These are phyloP conservation scores for Wickerhamiella azymoides DNA, from an alignment of 805 yeast species.

Conservation along the genomic window DNA sequence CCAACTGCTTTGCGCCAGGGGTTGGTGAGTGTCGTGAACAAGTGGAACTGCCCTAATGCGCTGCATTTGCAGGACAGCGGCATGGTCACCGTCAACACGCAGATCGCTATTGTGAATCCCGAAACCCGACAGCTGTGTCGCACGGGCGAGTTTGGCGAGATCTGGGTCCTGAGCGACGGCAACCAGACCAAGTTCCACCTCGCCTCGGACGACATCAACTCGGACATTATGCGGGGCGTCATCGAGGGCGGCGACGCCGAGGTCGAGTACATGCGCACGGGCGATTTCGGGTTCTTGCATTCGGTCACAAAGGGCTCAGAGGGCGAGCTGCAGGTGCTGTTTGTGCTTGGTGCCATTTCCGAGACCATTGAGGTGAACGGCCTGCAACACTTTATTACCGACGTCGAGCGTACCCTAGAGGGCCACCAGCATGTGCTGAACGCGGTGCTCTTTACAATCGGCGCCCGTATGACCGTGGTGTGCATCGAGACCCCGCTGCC, in stretches of 20 bases:
- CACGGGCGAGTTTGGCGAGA: conserved; percentile 90
- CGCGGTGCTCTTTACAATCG: conserved; percentile 51
- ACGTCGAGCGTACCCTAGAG: conserved; percentile 60
- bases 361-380: conserved; percentile 89
- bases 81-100: conserved; percentile 88
- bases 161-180: conserved; percentile 90
- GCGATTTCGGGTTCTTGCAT: conserved; percentile 87
- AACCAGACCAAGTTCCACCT: conserved; percentile 49
- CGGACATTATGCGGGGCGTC: conserved; percentile 44
- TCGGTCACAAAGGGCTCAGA: conserved; percentile 38
- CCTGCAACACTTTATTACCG: conserved; percentile 76
- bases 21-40: conserved; percentile 62
- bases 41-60: conserved; percentile 52
- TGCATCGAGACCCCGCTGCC: conserved; percentile 41
- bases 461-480: conserved; percentile 57
- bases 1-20: conserved; percentile 87
- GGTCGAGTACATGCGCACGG: conserved; percentile 66
- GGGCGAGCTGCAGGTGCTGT: conserved; percentile 58
- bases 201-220: conserved; percentile 36
- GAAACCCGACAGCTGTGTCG: conserved; percentile 69
- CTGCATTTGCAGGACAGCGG: conserved; percentile 86
- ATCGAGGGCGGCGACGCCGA: conserved; percentile 52
- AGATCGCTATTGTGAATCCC: conserved; percentile 88
- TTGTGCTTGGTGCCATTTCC: conserved; percentile 68
- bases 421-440: conserved; percentile 32